Evolutionary conservation across 495 filamentous ascomycete species (phyloP), one percentile per base, ranked within the genome.

Genomic region (Lasiosphaeriaceae sp.): DNA sequence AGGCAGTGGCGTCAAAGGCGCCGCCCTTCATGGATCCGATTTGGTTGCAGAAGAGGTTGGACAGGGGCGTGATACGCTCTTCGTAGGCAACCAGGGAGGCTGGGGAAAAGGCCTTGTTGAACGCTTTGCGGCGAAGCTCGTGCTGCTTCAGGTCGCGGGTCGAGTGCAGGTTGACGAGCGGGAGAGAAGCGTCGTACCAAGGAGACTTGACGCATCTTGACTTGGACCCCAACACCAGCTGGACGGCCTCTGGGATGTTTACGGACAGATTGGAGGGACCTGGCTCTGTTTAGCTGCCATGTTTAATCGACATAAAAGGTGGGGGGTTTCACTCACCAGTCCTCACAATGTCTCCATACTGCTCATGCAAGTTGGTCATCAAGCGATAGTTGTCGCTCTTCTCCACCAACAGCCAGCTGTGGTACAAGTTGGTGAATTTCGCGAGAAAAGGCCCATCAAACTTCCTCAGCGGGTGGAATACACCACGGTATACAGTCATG

Each of bases 71-170:
- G 44, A 55, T 55, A 43, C 53, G 53, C 20, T 55, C 53, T 21
- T 55, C 53, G 24, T 47, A 55, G 16, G 43, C 53, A 2, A 37
- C 24, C 6, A 55, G 44, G 2, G 53, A 43, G 4, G 53, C 53
- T 22, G 53, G 53, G 1, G 53, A 55, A n/a, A 55, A 55, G 43
- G 53, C 43, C 16, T 55, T 55, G 53, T 34, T 35, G 45, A 55
- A 55, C 43, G 34, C 53, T n/a, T 55, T 55, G 11, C 53, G 53
- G 31, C 53, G 53, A 7, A 55, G 43, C 53, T 55, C 53, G 53
- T 55, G 53, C 1, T 2, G 26, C 44, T 55, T 55, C 43, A 48
- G 41, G 26, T 55, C 53, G n/a, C 53, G 53, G 23, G 53, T 48
- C 2, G 53, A 47, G 45, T 55, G 53, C 26, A 55, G 53, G 45